Conservation (phyloP, 1,284 basidiomycete genomes). For the Sanghuangporus sanghuang region DNA sequence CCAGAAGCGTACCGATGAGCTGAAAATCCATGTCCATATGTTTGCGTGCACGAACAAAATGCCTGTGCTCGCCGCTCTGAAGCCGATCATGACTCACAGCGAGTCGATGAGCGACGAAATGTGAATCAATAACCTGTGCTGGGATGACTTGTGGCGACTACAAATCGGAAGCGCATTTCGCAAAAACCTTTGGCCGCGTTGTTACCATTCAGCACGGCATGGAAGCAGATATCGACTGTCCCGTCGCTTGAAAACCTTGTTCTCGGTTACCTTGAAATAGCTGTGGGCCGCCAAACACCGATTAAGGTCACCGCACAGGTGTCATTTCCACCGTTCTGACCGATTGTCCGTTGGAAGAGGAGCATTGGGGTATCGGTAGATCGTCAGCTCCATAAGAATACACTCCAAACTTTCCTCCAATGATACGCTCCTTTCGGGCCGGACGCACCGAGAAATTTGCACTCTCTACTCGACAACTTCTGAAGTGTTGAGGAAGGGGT, state of each 20-base stretch:
- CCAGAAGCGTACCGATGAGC: background rate
- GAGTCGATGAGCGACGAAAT: too few relatives aligned
- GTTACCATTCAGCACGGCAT: too few relatives aligned
- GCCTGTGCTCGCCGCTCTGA: too few relatives aligned
- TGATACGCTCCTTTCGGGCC: background rate
- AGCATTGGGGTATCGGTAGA: background rate
- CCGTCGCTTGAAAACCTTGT: background rate
- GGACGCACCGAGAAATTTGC: background rate
- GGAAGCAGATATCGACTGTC: too few relatives aligned
- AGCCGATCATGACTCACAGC: too few relatives aligned
- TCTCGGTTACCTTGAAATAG: background rate
- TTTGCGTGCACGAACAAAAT: too few relatives aligned
- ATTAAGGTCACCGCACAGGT: background rate
- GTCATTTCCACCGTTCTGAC: background rate
- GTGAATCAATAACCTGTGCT: too few relatives aligned
- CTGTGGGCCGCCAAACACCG: background rate
- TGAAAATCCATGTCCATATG: background rate
- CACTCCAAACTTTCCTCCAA: background rate
- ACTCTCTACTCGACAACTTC: background rate
- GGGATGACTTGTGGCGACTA: too few relatives aligned
- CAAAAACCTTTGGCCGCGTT: too few relatives aligned
- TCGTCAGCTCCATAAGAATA: background rate
- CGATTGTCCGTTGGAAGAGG: constrained; percentile 2
- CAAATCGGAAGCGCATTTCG: too few relatives aligned
- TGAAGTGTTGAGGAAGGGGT: background rate